Conservation (phyloP, 164 flowering plant genomes). For the Piper longum region DNA sequence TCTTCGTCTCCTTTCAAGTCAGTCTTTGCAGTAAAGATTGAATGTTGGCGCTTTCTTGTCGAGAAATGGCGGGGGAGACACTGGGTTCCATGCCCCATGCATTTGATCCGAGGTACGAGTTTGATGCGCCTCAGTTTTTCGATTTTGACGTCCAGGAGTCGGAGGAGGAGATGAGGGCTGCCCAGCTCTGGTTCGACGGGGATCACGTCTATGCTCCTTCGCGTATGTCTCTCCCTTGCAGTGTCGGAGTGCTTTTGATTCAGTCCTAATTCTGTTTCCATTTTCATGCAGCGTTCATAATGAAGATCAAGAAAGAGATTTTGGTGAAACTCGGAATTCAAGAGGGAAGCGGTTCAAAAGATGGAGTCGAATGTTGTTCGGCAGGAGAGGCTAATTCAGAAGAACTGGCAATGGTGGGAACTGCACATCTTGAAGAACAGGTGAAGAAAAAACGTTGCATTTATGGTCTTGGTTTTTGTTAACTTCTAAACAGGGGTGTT, state of each 20-base stretch:
- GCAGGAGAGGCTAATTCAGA: background rate
- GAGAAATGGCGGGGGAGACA: background rate
- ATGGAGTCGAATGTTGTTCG: background rate
- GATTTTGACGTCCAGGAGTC: slow-evolving; percentile 62
- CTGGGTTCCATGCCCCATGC: background rate
- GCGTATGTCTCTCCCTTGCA: slow-evolving; percentile 29
- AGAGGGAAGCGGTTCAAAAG: background rate
- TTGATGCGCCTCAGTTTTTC: slow-evolving; percentile 64
- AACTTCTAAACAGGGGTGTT: too few relatives aligned
- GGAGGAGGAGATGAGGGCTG: slow-evolving; percentile 38
- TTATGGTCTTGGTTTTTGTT: background rate
- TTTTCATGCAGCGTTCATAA: slow-evolving; percentile 64
- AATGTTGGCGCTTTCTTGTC: background rate
- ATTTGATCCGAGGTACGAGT: slow-evolving; percentile 62
- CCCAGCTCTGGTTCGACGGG: slow-evolving; percentile 75
- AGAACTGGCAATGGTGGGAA: background rate
- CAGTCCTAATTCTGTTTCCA: background rate
- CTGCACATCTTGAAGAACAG: background rate
- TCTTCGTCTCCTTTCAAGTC: background rate
- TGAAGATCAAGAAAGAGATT: slow-evolving; percentile 53
- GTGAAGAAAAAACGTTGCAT: background rate
- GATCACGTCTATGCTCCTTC: slow-evolving; percentile 70
- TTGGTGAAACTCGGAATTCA: slow-evolving; percentile 28
- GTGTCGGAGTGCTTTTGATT: background rate
- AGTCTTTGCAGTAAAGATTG: background rate